A percentile compares a stretch with the other conserved stretches of the same genome.
These are phyloP conservation scores for Vaccinium myrtillus DNA, from an alignment of 148 eudicot species.

Conservation along the genomic window DNA sequence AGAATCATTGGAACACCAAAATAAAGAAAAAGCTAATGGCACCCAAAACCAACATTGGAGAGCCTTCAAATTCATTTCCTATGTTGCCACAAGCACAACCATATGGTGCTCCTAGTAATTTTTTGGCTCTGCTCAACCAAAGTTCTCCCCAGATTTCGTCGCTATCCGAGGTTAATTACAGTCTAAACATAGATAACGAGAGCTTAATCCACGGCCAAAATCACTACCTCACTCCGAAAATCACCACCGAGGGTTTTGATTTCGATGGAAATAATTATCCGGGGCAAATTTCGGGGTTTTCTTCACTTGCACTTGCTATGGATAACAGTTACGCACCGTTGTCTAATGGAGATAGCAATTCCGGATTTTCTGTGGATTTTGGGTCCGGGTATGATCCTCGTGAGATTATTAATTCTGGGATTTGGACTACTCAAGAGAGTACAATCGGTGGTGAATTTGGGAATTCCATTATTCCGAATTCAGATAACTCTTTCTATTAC, in stretches of 20 bases:
- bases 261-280: not conserved
- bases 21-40: slow-evolving; percentile 54
- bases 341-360: not conserved
- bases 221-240: not conserved
- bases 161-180: not conserved
- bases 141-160: slow-evolving; percentile 8
- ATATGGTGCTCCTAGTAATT: not conserved
- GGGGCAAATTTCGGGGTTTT: not conserved
- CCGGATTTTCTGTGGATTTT: not conserved
- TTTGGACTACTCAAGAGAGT: slow-evolving; percentile 15
- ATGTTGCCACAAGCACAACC: slow-evolving; percentile 1
- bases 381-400: not conserved
- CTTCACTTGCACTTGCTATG: not conserved
- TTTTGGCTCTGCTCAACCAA: slow-evolving; percentile 12
- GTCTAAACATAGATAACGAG: not conserved
- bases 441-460: slow-evolving; percentile 1
- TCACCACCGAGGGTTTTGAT: not conserved
- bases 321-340: not conserved
- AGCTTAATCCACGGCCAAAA: not conserved
- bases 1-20: slow-evolving; percentile 83
- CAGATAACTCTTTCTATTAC: not conserved
- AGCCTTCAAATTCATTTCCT: not conserved
- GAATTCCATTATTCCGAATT: not conserved
- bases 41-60: not conserved
- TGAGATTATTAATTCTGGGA: slow-evolving; percentile 14